Percentiles rank a stretch among this genome's conserved stretches.
Evolutionary conservation across 2,329 filamentous ascomycete genomes (phyloP).

Genomic region (Trichoderma harzianum): DNA sequence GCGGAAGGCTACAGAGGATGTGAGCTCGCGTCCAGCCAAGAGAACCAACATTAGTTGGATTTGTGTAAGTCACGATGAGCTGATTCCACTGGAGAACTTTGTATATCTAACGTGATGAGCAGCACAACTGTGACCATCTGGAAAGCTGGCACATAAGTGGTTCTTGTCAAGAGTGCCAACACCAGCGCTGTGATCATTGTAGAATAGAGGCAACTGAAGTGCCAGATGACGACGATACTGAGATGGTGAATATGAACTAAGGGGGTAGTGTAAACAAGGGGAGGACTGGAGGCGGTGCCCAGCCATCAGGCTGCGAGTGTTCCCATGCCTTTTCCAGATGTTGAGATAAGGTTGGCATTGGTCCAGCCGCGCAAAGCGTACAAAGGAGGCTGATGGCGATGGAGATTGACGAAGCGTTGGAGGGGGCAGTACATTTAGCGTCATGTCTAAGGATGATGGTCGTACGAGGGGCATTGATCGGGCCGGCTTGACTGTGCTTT

Average conservation of each 20-base stretch:
- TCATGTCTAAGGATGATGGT: background rate
- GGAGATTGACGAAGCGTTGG: background rate
- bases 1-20: conserved; percentile 1
- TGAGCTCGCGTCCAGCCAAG: background rate
- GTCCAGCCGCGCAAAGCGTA: background rate
- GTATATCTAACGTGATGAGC: background rate
- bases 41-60: background rate
- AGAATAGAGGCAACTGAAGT: background rate
- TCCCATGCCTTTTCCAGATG: background rate
- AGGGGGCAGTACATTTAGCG: background rate
- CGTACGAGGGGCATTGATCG: background rate
- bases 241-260: background rate
- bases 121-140: conserved; percentile 24
- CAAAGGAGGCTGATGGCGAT: background rate
- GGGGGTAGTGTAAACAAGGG: background rate
- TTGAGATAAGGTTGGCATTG: background rate
- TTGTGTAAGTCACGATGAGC: conserved; percentile 30
- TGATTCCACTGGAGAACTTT: background rate
- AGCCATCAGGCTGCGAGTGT: background rate
- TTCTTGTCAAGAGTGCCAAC: conserved; percentile 17
- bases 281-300: background rate
- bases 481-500: background rate
- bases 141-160: background rate
- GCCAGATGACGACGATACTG: background rate
- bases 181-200: conserved; percentile 10